Evolutionary conservation across 169 alveolate species (phyloP).

Genomic region (Cryptosporidium bovis): DNA sequence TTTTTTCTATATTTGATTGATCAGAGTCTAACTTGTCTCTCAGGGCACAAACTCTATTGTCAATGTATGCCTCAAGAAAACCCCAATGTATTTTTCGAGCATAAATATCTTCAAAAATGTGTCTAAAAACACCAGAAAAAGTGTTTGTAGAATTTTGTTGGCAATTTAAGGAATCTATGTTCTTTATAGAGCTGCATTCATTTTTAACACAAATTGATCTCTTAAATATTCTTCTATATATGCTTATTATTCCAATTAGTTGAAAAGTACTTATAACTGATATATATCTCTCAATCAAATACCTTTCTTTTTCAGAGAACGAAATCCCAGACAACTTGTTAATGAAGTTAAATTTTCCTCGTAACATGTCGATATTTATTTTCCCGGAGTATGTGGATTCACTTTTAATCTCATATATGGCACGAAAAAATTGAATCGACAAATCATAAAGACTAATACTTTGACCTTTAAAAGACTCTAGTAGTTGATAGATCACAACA

Average conservation of each 20-base stretch:
- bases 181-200: background rate
- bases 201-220: background rate
- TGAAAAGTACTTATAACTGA: constrained; percentile 38
- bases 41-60: background rate
- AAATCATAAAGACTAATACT: constrained; percentile 28
- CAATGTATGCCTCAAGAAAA: background rate
- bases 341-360: background rate
- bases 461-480: background rate
- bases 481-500: constrained; percentile 7
- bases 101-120: constrained; percentile 9
- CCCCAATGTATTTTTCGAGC: constrained; percentile 61
- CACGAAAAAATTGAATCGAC: constrained; percentile 1
- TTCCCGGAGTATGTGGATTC: background rate
- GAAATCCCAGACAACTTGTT: background rate
- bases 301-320: background rate
- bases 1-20: no score
- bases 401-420: background rate
- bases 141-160: background rate
- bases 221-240: background rate
- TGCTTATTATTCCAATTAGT: constrained; percentile 20
- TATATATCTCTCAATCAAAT: constrained; percentile 11
- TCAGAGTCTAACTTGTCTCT: background rate
- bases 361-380: background rate
- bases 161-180: background rate
- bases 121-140: background rate